Percentiles rank a stretch among this genome's conserved stretches.
phyloP scores from a whole-genome alignment of 129 eudicot species.

The Tagetes patula region DNA sequence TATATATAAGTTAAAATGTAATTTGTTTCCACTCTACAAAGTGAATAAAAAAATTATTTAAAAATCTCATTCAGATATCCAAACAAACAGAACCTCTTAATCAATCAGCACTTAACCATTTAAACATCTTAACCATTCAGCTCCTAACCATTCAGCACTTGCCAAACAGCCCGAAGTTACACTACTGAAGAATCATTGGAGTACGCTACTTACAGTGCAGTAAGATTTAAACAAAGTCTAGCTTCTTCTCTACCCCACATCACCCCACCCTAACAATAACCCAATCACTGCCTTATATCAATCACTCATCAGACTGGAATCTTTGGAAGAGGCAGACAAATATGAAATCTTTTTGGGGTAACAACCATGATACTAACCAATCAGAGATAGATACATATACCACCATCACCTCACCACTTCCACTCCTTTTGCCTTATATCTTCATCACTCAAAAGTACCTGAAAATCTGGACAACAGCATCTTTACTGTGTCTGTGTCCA shows the following conservation, averaged over 20 bases:
- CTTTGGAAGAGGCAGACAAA: conserved; percentile 29
- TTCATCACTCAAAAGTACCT: conserved; percentile 35
- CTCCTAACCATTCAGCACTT: too few relatives aligned
- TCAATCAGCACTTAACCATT: too few relatives aligned
- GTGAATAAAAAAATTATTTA: too few relatives aligned
- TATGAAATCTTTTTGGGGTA: conserved; percentile 33
- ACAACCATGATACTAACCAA: conserved; percentile 17
- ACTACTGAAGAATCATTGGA: too few relatives aligned
- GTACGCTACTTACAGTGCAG: too few relatives aligned
- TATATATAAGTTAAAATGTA: too few relatives aligned
- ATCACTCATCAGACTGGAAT: conserved; percentile 33
- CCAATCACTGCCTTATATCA: conserved; percentile 28
- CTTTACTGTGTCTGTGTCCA: conserved; percentile 29
- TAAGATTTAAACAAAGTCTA: background rate
- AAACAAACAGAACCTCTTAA: too few relatives aligned
- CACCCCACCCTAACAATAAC: background rate
- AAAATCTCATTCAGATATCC: too few relatives aligned
- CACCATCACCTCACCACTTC: conserved; percentile 16
- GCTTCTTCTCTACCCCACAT: background rate
- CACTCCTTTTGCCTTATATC: conserved; percentile 34
- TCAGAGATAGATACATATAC: conserved; percentile 31
- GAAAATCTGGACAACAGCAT: conserved; percentile 26
- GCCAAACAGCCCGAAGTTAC: too few relatives aligned
- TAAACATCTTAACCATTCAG: too few relatives aligned
- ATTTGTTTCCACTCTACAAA: too few relatives aligned